Percentiles rank a stretch among this genome's conserved stretches.
Evolutionary conservation across 306 rosid species (phyloP).

Genomic region (Sesbania bispinosa): DNA sequence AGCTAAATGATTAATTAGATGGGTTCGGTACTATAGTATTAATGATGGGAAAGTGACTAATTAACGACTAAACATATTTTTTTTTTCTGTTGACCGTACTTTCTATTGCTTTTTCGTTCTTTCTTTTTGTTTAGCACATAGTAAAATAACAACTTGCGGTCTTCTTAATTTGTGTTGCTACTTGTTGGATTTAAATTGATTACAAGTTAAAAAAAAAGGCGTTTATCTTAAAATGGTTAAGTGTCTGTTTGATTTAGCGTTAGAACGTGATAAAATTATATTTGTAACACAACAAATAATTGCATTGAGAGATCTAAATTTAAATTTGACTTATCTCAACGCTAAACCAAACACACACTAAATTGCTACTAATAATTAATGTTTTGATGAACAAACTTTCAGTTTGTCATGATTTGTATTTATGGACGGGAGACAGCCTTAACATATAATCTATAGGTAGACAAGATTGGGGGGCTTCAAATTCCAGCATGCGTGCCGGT

Average conservation of each 20-base stretch:
- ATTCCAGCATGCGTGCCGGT: constrained; percentile 20
- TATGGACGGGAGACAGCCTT: constrained; percentile 13
- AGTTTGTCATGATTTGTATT: constrained; percentile 16
- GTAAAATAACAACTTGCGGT: background rate
- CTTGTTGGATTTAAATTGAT: background rate
- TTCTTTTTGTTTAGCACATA: background rate
- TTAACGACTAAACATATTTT: no score
- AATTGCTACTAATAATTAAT: background rate
- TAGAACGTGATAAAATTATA: no score
- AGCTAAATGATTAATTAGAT: background rate
- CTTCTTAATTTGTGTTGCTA: background rate
- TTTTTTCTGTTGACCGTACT: no score
- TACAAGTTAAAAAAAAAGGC: background rate
- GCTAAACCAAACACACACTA: no score
- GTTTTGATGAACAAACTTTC: constrained; percentile 2
- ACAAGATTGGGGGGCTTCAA: background rate
- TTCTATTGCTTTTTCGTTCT: background rate
- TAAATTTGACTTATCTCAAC: no score
- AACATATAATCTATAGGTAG: background rate
- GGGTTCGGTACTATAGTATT: background rate
- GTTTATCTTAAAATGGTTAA: no score
- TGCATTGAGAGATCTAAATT: no score
- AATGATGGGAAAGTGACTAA: background rate
- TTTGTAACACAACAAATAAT: no score
- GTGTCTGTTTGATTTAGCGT: no score